Base-by-base conservation (phyloP, 2,329 filamentous ascomycete genomes). In the Xylaria hypoxylon region DNA sequence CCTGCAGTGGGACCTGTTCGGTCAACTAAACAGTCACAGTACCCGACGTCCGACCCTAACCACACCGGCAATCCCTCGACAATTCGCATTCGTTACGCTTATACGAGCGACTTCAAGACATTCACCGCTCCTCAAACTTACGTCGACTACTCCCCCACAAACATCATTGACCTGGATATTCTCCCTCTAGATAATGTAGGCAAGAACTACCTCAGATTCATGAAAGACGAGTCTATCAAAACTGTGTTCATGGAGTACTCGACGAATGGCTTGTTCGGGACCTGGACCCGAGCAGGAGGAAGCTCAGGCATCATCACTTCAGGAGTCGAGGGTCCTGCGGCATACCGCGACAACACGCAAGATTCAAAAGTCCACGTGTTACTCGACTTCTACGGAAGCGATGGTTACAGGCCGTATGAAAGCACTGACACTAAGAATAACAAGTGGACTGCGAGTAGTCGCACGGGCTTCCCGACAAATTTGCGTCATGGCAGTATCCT, bases 131-230 rank as follows among this genome's bases (percentile, higher is more conserved):
- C 86, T 0, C 74, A 83, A 67, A 84, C 84, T 6, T 85, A 85
- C 70, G 82, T 87, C 72, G 80, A 85, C 73, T 78, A 80, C 48
- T 74, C 78, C 1, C 80, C 82, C 0, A 84, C 80, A 57, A 79
- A 83, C 64, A 79, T 85, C 58, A 87, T 87, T 71, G 85, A 87
- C 70, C 78, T 89, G n/a, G 85, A 87, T 70, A 84, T 90, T 74
- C 78, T 86, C 3, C 77, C 80, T 1, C 75, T 85, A 1, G 80
- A 81, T 15, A 70, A 70, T 38, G 76, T 76, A 53, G 77, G 77
- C 15, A 73, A 75, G 42, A 77, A 77, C n/a, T 87, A 83, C 57
- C 78, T 84, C 5, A 81, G 85, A 50, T 87, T 87, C 75, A 78
- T 87, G 76, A 87, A 87, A 69, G 84, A 87, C 74, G 85, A 87